Conservation (phyloP, 2,329 filamentous ascomycete genomes). For the Sarocladium strictum region DNA sequence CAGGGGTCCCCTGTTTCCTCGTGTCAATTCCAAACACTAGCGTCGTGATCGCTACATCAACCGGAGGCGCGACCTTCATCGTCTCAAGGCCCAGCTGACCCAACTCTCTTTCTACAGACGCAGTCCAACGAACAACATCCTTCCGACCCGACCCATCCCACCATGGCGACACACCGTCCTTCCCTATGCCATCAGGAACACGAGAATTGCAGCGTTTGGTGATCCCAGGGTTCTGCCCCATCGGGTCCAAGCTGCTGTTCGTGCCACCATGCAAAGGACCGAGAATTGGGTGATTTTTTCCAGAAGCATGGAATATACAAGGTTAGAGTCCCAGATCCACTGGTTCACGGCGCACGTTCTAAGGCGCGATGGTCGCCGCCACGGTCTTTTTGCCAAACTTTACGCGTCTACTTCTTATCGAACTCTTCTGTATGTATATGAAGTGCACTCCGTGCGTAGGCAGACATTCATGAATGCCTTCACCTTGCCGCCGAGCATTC, state of each 20-base stretch:
- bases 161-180: not conserved
- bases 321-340: not conserved
- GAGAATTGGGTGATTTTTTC: too few species aligned
- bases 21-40: constrained; percentile 28
- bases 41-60: constrained; percentile 55
- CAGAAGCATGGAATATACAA: not conserved
- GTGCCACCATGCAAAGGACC: not conserved
- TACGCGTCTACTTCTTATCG: not conserved
- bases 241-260: not conserved
- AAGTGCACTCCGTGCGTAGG: not conserved
- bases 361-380: not conserved
- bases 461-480: not conserved
- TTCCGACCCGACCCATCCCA: not conserved
- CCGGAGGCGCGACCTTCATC: constrained; percentile 77
- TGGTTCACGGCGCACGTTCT: not conserved
- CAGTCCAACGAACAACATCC: not conserved
- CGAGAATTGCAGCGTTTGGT: too few species aligned
- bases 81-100: constrained; percentile 63
- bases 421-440: too few species aligned
- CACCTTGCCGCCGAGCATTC: not conserved
- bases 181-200: too few species aligned
- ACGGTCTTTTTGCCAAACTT: too few species aligned
- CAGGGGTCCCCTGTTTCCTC: constrained; percentile 5
- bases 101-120: not conserved
- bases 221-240: not conserved